phyloP scores from a whole-genome alignment of 2,329 filamentous ascomycete species.

The Cladophialophora exuberans region DNA sequence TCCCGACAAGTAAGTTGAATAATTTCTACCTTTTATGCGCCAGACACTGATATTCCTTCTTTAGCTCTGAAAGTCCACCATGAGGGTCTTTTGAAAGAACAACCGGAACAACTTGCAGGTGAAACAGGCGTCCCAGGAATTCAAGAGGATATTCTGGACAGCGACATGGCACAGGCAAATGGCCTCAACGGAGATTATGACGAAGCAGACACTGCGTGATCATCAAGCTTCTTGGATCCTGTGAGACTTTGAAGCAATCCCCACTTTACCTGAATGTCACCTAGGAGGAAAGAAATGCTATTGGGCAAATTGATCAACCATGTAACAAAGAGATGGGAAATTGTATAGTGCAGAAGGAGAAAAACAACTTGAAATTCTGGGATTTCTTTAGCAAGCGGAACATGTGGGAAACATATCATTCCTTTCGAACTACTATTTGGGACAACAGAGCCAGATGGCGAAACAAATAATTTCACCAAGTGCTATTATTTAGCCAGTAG shows the following conservation, averaged over 20 bases:
- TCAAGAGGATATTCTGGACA: conserved; percentile 26
- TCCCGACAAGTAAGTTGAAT: conserved; percentile 39
- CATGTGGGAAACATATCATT: not conserved
- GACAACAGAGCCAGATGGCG: too few species aligned
- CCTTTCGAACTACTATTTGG: too few species aligned
- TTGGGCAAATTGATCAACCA: too few species aligned
- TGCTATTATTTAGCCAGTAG: too few species aligned
- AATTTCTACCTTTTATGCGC: not conserved
- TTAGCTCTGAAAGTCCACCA: conserved; percentile 34
- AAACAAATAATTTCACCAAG: too few species aligned
- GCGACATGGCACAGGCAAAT: conserved; percentile 28
- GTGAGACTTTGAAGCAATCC: not conserved
- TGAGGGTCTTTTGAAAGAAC: conserved; percentile 28
- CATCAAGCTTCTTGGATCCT: not conserved
- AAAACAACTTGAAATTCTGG: too few species aligned
- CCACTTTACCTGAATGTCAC: not conserved
- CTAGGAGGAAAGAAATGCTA: too few species aligned
- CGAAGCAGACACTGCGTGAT: conserved; percentile 21
- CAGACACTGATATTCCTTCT: conserved; percentile 11
- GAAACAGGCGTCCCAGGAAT: conserved; percentile 31
- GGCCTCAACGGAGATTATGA: conserved; percentile 24
- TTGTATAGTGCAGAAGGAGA: too few species aligned
- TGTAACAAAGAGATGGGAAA: too few species aligned
- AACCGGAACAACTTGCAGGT: conserved; percentile 27
- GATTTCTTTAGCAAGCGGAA: not conserved